Conservation (phyloP, 2,329 filamentous ascomycete genomes). For the Sporothrix brasiliensis region DNA sequence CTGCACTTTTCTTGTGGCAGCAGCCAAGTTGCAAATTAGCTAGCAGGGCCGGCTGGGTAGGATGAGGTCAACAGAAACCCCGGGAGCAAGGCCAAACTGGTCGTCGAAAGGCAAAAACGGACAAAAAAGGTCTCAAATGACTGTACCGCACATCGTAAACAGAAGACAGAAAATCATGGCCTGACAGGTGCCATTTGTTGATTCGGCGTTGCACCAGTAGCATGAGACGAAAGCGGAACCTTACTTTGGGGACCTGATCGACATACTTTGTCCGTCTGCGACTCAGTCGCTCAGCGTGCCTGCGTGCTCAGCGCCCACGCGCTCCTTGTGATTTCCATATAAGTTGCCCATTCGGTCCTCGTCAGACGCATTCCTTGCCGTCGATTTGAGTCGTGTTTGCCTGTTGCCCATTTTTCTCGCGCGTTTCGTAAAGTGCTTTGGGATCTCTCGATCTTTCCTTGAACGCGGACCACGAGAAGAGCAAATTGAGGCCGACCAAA, state of each 20-base stretch:
- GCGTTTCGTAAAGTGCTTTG: not conserved
- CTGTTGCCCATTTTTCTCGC: not conserved
- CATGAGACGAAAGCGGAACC: no score
- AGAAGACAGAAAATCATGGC: not conserved
- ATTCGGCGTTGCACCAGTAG: not conserved
- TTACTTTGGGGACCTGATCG: conserved; percentile 18
- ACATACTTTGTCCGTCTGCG: not conserved
- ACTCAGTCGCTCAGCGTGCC: no score
- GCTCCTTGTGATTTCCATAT: conserved; percentile 15
- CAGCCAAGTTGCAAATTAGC: no score
- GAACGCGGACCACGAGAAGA: not conserved
- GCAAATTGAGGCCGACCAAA: not conserved
- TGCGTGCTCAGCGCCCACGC: no score
- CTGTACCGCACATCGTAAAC: no score
- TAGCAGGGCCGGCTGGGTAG: not conserved
- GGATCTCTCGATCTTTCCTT: not conserved
- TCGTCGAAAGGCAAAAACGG: not conserved
- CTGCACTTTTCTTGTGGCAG: not conserved
- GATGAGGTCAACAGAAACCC: not conserved
- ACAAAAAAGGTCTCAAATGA: no score
- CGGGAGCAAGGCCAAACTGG: not conserved
- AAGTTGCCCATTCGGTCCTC: conserved; percentile 19
- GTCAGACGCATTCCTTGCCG: not conserved
- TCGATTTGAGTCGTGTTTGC: conserved; percentile 1
- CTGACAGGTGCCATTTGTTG: conserved; percentile 12